phyloP scores from a whole-genome alignment of 768 basidiomycete genomes.

The Lactarius sp. region DNA sequence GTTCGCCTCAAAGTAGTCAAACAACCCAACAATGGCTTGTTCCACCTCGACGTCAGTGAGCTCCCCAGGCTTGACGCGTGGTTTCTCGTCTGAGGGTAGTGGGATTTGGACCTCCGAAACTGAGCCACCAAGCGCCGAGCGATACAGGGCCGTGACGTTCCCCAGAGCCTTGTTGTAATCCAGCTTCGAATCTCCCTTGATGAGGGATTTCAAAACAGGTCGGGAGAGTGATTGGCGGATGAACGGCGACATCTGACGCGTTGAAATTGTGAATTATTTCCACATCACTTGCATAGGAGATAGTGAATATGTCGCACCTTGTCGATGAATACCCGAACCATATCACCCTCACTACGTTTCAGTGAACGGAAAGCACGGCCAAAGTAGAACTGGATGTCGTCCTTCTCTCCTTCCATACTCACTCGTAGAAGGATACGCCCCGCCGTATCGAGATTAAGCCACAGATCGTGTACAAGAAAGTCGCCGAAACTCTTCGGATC shows the following conservation, averaged over 20 bases:
- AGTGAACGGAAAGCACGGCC: slow-evolving; percentile 91
- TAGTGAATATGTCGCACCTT: slow-evolving; percentile 53
- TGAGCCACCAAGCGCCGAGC: slow-evolving; percentile 65
- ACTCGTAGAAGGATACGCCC: slow-evolving; percentile 84
- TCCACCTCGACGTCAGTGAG: slow-evolving; percentile 94
- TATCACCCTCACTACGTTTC: slow-evolving; percentile 90
- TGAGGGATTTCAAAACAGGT: slow-evolving; percentile 65
- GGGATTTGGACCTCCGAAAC: slow-evolving; percentile 73
- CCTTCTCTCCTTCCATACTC: slow-evolving; percentile 99
- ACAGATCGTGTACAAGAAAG: slow-evolving; percentile 84
- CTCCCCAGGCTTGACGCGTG: slow-evolving; percentile 71
- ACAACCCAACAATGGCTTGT: slow-evolving; percentile 81
- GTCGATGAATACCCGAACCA: slow-evolving; percentile 95
- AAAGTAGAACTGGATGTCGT: slow-evolving; percentile 96
- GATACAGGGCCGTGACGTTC: slow-evolving; percentile 74
- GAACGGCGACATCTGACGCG: slow-evolving; percentile 82
- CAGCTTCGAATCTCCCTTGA: slow-evolving; percentile 59
- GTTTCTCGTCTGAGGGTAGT: slow-evolving; percentile 67
- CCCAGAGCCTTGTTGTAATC: slow-evolving; percentile 91
- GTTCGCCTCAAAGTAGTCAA: slow-evolving; percentile 96
- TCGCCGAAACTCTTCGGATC: slow-evolving; percentile 87
- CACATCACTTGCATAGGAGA: background rate
- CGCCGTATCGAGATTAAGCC: slow-evolving; percentile 84
- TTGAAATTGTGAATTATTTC: background rate
- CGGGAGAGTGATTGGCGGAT: slow-evolving; percentile 84